Evolutionary conservation across 1,139 yeast species (phyloP), one percentile per base, ranked within the genome.

Genomic region (Sugiyamaella japonica): DNA sequence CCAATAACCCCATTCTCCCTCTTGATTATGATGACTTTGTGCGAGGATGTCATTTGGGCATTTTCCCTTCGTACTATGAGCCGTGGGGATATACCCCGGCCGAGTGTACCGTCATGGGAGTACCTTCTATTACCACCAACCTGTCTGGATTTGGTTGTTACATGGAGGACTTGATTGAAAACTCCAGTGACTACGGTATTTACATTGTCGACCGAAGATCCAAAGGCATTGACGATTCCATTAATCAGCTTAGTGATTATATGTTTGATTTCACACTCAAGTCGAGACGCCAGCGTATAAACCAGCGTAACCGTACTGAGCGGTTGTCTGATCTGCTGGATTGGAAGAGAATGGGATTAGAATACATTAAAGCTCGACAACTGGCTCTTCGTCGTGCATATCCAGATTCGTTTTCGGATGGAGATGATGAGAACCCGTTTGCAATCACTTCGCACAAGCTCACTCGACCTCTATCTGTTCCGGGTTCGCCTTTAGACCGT

Each of bases 51-150:
- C 98, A 93, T 73, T 77, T 93, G 75, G 99, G 99, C 70, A 96
- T 93, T 51, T 93, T 93, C 85, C 99, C 99, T 50, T 89, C 97
- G 0, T 93, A 93, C 74, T 93, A 93, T 69, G 99, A 93, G 73
- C 99, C 99, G 6, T 93, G 99, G 99, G 99, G 99, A 37, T 93
- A 93, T 73, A 93, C 99, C 5, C 99, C 99, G 9, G 98, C 98
- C 9, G 99, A 93, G 71, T 93, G 99, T 77, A 93, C 99, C 0
- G 99, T 93, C 37, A 93, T 93, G 99, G 99, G 99, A 58, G 96
- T 93, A 56, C 99, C 99, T 16, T 89, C 97, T n/a, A 89, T 93
- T 67, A 91, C 99, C 25, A 93, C 99, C 51, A 93, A 93, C 71
- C 77, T 93, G 61, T 89, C 97, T 7, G 99, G 99, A 1, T 93